Percentiles rank a stretch among this genome's conserved stretches.
phyloP scores from a whole-genome alignment of 768 basidiomycete genomes.

The Suillus sp. region DNA sequence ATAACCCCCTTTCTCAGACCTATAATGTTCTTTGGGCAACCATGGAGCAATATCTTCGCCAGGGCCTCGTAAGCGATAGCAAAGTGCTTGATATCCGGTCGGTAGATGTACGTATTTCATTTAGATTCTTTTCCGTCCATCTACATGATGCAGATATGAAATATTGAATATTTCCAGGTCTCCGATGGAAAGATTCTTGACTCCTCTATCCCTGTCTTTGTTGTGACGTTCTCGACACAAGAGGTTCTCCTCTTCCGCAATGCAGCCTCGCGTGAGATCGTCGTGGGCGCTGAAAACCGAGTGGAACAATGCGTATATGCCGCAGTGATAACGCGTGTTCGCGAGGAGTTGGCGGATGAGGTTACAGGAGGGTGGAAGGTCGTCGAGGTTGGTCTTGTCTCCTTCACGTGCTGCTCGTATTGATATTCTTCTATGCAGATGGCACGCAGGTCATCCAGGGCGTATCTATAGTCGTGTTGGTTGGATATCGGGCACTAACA shows the following conservation, averaged over 20 bases:
- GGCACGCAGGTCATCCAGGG: constrained; percentile 52
- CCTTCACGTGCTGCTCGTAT: not conserved
- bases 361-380: constrained; percentile 98
- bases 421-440: constrained; percentile 37
- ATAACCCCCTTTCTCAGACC: constrained; percentile 53
- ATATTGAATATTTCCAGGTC: constrained; percentile 47
- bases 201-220: constrained; percentile 85
- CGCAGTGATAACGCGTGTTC: constrained; percentile 85
- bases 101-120: constrained; percentile 74
- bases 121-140: not conserved
- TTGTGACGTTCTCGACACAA: constrained; percentile 91
- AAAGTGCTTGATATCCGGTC: constrained; percentile 96
- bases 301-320: constrained; percentile 95
- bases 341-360: constrained; percentile 87
- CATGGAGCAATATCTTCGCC: constrained; percentile 89
- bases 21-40: constrained; percentile 99
- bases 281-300: constrained; percentile 83
- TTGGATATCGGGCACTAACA: constrained; percentile 14
- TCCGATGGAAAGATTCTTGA: constrained; percentile 89
- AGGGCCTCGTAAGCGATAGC: constrained; percentile 90
- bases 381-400: constrained; percentile 70
- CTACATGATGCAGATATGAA: not conserved
- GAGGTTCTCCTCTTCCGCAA: constrained; percentile 92
- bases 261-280: constrained; percentile 82
- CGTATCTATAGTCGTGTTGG: constrained; percentile 41